Percentiles rank a stretch among this genome's conserved stretches.
Conservation (phyloP, 441 rosid genomes). For the Geranium incanum region DNA sequence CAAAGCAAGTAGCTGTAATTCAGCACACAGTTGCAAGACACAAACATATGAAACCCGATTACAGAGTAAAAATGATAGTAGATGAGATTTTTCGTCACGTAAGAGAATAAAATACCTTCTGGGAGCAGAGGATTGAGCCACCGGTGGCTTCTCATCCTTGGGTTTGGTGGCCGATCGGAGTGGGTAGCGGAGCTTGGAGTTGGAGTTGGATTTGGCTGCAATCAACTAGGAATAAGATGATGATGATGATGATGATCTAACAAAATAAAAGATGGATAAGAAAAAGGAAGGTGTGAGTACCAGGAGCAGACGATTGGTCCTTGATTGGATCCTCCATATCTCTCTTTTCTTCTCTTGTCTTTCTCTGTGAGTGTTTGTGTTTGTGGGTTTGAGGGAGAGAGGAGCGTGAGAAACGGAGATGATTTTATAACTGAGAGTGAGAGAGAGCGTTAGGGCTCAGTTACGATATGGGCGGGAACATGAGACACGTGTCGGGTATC, state of each 20-base stretch:
- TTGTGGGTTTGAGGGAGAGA: neutral
- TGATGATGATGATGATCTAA: neutral
- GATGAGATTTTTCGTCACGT: neutral
- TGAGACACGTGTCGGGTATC: neutral
- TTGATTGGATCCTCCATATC: slow-evolving; percentile 10
- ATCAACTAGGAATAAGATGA: neutral
- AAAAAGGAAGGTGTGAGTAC: neutral
- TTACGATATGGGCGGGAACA: neutral
- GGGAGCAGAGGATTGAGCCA: slow-evolving; percentile 39
- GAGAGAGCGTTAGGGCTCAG: neutral
- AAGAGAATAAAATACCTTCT: slow-evolving; percentile 36
- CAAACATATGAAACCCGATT: neutral
- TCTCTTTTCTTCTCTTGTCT: neutral
- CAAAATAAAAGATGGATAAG: neutral
- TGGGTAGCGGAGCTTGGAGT: slow-evolving; percentile 58
- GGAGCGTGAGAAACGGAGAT: neutral
- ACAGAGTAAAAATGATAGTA: neutral
- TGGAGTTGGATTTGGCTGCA: slow-evolving; percentile 33
- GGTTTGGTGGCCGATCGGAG: slow-evolving; percentile 54
- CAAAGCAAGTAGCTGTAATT: neutral
- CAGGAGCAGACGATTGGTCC: neutral
- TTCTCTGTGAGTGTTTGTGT: neutral
- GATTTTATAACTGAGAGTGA: neutral
- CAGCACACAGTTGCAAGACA: neutral
- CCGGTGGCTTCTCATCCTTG: slow-evolving; percentile 37